A percentile compares a stretch with the other conserved stretches of the same genome.
These are phyloP conservation scores for Wickerhamiella infanticola DNA, from an alignment of 1,139 yeast genomes.

Conservation along the genomic window DNA sequence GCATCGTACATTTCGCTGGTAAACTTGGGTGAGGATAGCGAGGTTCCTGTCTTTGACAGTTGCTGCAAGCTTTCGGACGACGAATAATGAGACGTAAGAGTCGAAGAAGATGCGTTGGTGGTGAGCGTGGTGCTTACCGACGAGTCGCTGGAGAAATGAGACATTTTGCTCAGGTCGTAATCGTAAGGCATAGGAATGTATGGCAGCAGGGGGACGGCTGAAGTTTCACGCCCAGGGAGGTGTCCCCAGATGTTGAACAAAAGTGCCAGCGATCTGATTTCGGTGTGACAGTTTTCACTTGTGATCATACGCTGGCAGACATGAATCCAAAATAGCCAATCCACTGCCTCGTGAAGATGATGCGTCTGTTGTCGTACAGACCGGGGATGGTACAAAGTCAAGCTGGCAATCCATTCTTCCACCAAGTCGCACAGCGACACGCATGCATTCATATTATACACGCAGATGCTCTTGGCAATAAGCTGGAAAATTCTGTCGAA, in stretches of 20 bases:
- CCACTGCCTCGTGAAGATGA: conserved; percentile 24
- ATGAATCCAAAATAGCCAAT: conserved; percentile 69
- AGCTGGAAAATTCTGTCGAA: conserved; percentile 26
- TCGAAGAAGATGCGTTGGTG: neutral
- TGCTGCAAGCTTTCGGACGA: neutral
- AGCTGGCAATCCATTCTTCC: conserved; percentile 26
- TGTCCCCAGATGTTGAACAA: conserved; percentile 62
- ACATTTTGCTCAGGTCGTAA: neutral
- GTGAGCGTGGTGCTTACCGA: neutral
- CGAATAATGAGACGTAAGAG: neutral
- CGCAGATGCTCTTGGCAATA: conserved; percentile 23
- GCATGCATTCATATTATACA: conserved; percentile 30
- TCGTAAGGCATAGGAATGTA: neutral
- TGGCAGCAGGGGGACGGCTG: neutral
- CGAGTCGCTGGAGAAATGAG: neutral
- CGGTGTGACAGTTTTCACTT: conserved; percentile 47
- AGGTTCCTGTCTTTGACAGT: neutral
- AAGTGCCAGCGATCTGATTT: conserved; percentile 48
- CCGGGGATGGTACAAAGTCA: conserved; percentile 16
- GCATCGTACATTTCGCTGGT: neutral
- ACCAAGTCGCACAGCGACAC: conserved; percentile 35
- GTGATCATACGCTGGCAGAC: conserved; percentile 43
- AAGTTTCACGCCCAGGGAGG: conserved; percentile 31
- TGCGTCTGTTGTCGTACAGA: conserved; percentile 17
- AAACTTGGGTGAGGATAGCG: neutral